Conservation (phyloP, 2,329 filamentous ascomycete genomes). For the Beauveria sp. region DNA sequence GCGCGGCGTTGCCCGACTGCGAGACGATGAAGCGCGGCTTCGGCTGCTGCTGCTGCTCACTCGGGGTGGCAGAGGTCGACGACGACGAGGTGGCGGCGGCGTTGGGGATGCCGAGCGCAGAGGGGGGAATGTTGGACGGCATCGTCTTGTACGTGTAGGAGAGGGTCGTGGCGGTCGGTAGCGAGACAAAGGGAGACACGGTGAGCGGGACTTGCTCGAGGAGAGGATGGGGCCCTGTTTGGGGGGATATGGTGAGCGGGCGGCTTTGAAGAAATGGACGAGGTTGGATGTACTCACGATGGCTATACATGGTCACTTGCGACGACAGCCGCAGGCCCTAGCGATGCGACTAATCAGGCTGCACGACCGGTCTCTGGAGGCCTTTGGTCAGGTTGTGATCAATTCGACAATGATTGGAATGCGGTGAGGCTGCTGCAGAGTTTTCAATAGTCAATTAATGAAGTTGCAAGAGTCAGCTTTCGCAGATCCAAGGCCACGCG, state of each 20-base stretch:
- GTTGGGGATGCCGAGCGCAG: conserved; percentile 26
- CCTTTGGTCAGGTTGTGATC: background rate
- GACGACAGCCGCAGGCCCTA: background rate
- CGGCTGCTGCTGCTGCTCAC: conserved; percentile 16
- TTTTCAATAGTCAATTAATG: background rate
- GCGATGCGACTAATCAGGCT: background rate
- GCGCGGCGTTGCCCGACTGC: conserved; percentile 69
- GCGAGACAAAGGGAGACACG: conserved; percentile 86
- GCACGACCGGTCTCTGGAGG: too few species aligned
- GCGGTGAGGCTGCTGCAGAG: background rate
- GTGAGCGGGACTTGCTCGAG: conserved; percentile 89
- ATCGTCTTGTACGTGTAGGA: conserved; percentile 93
- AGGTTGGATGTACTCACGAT: conserved; percentile 22
- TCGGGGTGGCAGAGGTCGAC: too few species aligned
- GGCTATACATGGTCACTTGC: conserved; percentile 23
- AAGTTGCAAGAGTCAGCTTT: background rate
- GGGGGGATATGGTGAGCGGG: background rate
- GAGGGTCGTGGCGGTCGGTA: conserved; percentile 82
- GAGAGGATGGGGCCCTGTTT: conserved; percentile 68
- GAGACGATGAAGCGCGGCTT: conserved; percentile 71
- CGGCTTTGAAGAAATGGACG: background rate
- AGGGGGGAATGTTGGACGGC: conserved; percentile 69
- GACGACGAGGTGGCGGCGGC: conserved; percentile 15
- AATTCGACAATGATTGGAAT: background rate
- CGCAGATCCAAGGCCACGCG: background rate